phyloP scores from a whole-genome alignment of 495 filamentous ascomycete genomes.

The Aspergillus diversus region DNA sequence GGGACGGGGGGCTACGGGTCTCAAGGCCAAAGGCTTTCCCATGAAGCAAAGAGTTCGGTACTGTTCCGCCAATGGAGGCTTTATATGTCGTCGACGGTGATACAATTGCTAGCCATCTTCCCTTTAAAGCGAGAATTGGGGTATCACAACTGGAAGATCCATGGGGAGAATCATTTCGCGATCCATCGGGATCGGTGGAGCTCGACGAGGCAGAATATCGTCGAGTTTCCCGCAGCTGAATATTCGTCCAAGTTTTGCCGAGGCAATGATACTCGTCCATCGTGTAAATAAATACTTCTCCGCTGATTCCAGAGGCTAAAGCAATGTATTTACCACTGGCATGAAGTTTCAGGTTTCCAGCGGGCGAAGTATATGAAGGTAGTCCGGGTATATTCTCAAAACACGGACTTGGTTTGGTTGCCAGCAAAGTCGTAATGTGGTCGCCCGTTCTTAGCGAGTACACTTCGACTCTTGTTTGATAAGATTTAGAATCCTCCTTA shows the following conservation, averaged over 20 bases:
- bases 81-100: slow-evolving; percentile 69
- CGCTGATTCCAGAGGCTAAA: slow-evolving; percentile 77
- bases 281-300: slow-evolving; percentile 81
- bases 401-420: slow-evolving; percentile 52
- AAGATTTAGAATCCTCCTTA: slow-evolving; percentile 53
- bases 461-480: slow-evolving; percentile 84
- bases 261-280: slow-evolving; percentile 72
- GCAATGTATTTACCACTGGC: slow-evolving; percentile 68
- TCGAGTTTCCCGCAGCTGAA: slow-evolving; percentile 59
- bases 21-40: slow-evolving; percentile 67
- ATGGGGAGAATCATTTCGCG: slow-evolving; percentile 51
- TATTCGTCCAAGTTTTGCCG: slow-evolving; percentile 84
- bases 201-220: slow-evolving; percentile 58
- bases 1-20: slow-evolving; percentile 70
- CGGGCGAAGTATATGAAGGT: slow-evolving; percentile 54
- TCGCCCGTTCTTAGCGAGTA: slow-evolving; percentile 74
- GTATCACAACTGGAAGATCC: slow-evolving; percentile 50
- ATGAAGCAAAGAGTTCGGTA: slow-evolving; percentile 44
- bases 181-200: slow-evolving; percentile 56
- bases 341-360: slow-evolving; percentile 71
- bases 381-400: slow-evolving; percentile 47
- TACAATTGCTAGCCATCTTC: slow-evolving; percentile 84
- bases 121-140: slow-evolving; percentile 74
- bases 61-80: slow-evolving; percentile 65
- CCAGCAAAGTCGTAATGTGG: slow-evolving; percentile 70